Percentiles rank a stretch among this genome's conserved stretches.
Evolutionary conservation across 2,329 filamentous ascomycete species (phyloP).

Genomic region (Aspergillus melleus): DNA sequence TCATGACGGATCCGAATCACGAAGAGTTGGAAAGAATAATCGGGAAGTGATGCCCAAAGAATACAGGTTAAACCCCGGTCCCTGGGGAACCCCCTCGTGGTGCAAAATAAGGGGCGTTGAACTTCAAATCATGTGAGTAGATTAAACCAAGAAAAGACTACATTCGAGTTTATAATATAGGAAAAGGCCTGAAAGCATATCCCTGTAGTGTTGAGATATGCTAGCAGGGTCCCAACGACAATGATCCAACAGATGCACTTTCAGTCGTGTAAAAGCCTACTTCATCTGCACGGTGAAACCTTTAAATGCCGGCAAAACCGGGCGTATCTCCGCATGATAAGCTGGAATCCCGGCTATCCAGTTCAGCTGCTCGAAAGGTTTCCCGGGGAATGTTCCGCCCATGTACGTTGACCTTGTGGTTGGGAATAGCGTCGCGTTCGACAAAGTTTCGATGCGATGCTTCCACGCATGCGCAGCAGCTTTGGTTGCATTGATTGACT

Average conservation of each 20-base stretch:
- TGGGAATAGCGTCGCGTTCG: constrained; percentile 51
- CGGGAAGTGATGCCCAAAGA: background rate
- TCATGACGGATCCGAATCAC: background rate
- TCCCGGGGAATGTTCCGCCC: constrained; percentile 57
- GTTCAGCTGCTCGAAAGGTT: constrained; percentile 53
- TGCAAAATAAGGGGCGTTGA: too few species aligned
- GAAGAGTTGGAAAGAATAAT: background rate
- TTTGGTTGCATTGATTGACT: constrained; percentile 52
- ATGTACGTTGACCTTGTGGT: constrained; percentile 55
- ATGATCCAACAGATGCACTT: too few species aligned
- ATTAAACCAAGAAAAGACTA: too few species aligned
- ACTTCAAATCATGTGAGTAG: too few species aligned
- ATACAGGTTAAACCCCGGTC: too few species aligned
- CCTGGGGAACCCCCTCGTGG: too few species aligned
- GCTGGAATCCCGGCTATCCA: constrained; percentile 31
- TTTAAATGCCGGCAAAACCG: constrained; percentile 6
- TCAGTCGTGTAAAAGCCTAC: background rate
- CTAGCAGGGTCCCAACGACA: too few species aligned
- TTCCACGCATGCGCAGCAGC: constrained; percentile 54
- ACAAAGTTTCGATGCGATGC: constrained; percentile 48
- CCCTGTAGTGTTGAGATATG: too few species aligned
- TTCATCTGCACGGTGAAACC: constrained; percentile 6
- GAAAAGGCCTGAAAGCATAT: too few species aligned
- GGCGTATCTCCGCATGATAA: constrained; percentile 18
- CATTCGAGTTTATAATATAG: too few species aligned